These are phyloP conservation scores for Exophiala lecanii-corni DNA, from an alignment of 2,329 filamentous ascomycete genomes.

Conservation along the genomic window DNA sequence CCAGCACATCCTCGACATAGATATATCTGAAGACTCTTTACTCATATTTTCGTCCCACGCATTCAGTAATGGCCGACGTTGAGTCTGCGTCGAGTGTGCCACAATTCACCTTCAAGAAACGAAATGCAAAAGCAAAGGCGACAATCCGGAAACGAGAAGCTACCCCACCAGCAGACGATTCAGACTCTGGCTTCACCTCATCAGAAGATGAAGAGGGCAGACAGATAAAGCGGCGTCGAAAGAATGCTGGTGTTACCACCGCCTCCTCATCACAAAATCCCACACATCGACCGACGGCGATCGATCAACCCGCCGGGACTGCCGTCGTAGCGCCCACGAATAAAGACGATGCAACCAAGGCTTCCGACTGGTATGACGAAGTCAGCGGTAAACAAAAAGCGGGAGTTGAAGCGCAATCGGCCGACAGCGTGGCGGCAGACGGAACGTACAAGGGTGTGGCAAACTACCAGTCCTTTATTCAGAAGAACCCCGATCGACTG, in stretches of 20 bases:
- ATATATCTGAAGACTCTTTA: too few species aligned
- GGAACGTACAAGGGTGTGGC: conserved; percentile 74
- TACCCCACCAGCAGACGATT: conserved; percentile 56
- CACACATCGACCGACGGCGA: conserved; percentile 38
- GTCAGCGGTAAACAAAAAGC: conserved; percentile 45
- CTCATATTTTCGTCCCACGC: background rate
- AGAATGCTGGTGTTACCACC: conserved; percentile 62
- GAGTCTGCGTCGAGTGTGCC: conserved; percentile 27
- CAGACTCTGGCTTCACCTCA: conserved; percentile 62
- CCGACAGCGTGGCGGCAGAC: conserved; percentile 39
- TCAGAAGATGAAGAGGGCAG: conserved; percentile 73
- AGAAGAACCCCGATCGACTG: conserved; percentile 71
- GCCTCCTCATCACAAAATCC: conserved; percentile 52
- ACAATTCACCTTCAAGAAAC: conserved; percentile 69
- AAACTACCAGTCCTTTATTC: conserved; percentile 69
- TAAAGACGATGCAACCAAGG: conserved; percentile 84
- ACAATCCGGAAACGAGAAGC: conserved; percentile 78
- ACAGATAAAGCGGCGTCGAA: conserved; percentile 73
- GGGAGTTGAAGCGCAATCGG: conserved; percentile 26
- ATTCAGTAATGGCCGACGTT: conserved; percentile 27
- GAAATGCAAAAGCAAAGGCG: conserved; percentile 68
- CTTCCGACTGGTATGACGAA: conserved; percentile 85
- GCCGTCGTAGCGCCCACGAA: conserved; percentile 59
- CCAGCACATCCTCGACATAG: too few species aligned
- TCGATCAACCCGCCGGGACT: conserved; percentile 55